Evolutionary conservation across 2,329 filamentous ascomycete species (phyloP), one percentile per base, ranked within the genome.

Genomic region (Triangularia verruculosa): DNA sequence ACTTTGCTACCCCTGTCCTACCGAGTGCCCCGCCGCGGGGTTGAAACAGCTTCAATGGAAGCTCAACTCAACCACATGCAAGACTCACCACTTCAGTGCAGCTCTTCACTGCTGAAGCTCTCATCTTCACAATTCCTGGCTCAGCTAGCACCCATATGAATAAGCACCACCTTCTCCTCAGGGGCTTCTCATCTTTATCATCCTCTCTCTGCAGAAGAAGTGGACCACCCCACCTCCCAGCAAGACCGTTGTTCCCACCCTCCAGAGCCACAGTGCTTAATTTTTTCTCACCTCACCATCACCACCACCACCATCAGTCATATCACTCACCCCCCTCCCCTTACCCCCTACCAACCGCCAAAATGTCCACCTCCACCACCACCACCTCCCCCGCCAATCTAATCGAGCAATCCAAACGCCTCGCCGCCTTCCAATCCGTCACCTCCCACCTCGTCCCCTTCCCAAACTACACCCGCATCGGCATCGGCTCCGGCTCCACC

Each of bases 401-500:
- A 20, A 79, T 93, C 69, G 90, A 94, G 76, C 79, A 83, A 34
- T 90, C 91, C 66, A 95, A 95, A 78, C 86, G 87, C 71, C 83
- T 86, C 51, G 91, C 91, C 59, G 91, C 90, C 67, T 87, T 83
- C 76, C 86, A 85, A 70, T 91, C 91, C 57, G 90, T 93, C 53
- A 80, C 83, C 61, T 89, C 92, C 66, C 86, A 93, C 77, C 89
- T 93, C 72, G 80, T 82, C 62, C 81, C 83, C 52, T 80, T 82
- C 61, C 81, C 83, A 51, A 77, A 79, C 47, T 85, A 86, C 79
- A 83, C 79, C 61, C 88, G 86, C 72, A 82, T 93, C 69, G 91
- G 91, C 70, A 94, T 95, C 76, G 91, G 91, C 67, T 92, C 89
- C 63, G 90, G 90, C 64, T 90, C 89, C 71, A 92, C 90, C 20